Evolutionary conservation across 106 monocot species (phyloP).

Genomic region (Agapanthus africanus): DNA sequence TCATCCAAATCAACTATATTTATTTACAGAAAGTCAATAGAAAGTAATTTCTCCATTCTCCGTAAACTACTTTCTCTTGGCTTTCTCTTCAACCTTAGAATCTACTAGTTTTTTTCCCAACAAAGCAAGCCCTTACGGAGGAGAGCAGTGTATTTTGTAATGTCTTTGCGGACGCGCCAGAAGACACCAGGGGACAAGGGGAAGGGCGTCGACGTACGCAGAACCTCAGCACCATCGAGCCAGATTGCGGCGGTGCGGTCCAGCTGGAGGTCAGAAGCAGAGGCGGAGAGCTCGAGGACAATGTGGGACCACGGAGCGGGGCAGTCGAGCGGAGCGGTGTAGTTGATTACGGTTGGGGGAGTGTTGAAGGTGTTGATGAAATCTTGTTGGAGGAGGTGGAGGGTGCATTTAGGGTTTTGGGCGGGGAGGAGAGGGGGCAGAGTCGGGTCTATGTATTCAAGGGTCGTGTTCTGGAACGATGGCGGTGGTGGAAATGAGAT

Average conservation of each 20-base stretch:
- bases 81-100: too few relatives aligned
- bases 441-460: conserved; percentile 23
- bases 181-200: conserved; percentile 17
- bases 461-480: background rate
- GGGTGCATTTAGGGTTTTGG: conserved; percentile 17
- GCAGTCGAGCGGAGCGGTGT: conserved; percentile 10
- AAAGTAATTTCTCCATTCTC: too few relatives aligned
- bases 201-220: conserved; percentile 18
- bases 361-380: conserved; percentile 11
- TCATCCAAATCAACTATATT: too few relatives aligned
- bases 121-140: conserved; percentile 11
- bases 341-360: conserved; percentile 6
- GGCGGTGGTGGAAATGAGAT: background rate
- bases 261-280: conserved; percentile 12
- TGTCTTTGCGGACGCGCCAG: conserved; percentile 16
- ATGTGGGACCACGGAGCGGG: conserved; percentile 17
- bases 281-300: conserved; percentile 15
- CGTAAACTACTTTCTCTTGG: too few relatives aligned
- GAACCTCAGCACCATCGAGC: conserved; percentile 13
- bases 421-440: conserved; percentile 17
- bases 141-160: conserved; percentile 17
- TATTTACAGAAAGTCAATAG: too few relatives aligned
- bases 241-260: conserved; percentile 16
- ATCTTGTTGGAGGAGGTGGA: conserved; percentile 7
- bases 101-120: too few relatives aligned